These are phyloP conservation scores for Adenanthera pavonina DNA, from an alignment of 306 rosid genomes.

Conservation along the genomic window DNA sequence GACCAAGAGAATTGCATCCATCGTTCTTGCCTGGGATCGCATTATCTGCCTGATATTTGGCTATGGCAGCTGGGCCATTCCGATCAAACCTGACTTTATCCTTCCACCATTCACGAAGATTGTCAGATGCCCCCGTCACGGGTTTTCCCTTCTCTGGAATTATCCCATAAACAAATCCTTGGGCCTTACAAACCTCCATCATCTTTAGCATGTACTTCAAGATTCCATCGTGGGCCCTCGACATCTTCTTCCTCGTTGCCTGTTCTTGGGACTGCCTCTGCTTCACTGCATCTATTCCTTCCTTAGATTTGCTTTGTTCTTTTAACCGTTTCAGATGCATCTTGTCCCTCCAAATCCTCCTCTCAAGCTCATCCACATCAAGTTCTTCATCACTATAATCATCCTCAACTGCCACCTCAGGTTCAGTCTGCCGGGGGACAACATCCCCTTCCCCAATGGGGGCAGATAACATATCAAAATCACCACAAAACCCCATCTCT, in stretches of 20 bases:
- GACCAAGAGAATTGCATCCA: slow-evolving; percentile 60
- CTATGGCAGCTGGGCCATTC: slow-evolving; percentile 82
- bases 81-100: slow-evolving; percentile 82
- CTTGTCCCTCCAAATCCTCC: slow-evolving; percentile 78
- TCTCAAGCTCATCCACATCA: slow-evolving; percentile 74
- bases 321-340: slow-evolving; percentile 64
- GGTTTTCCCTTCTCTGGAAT: slow-evolving; percentile 88
- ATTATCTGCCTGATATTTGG: slow-evolving; percentile 73
- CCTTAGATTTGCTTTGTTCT: slow-evolving; percentile 67
- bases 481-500: slow-evolving; percentile 63
- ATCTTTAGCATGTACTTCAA: slow-evolving; percentile 84
- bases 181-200: slow-evolving; percentile 91
- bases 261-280: slow-evolving; percentile 82
- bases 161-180: slow-evolving; percentile 86
- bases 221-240: slow-evolving; percentile 87
- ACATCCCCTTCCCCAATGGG: slow-evolving; percentile 54
- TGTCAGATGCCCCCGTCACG: slow-evolving; percentile 79
- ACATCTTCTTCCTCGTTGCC: slow-evolving; percentile 90
- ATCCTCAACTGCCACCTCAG: slow-evolving; percentile 62
- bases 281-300: slow-evolving; percentile 60
- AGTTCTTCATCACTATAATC: slow-evolving; percentile 71
- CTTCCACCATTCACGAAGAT: slow-evolving; percentile 92
- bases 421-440: slow-evolving; percentile 50
- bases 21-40: slow-evolving; percentile 67
- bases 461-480: slow-evolving; percentile 61